These are phyloP conservation scores for Geotrichum bryndzae DNA, from an alignment of 1,139 yeast species.

Conservation along the genomic window DNA sequence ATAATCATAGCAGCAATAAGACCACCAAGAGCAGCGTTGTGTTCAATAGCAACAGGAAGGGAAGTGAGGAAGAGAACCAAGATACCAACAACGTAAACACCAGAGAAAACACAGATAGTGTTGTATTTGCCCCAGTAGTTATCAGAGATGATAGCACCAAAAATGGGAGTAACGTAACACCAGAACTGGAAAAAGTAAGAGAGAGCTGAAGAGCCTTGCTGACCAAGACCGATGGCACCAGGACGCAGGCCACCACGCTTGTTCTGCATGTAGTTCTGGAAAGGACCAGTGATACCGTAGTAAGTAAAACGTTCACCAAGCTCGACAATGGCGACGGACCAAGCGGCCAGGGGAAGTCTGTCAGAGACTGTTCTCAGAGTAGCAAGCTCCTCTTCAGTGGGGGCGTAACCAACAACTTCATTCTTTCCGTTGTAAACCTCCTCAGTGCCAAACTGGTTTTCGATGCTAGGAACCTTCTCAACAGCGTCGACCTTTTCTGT, in stretches of 20 bases:
- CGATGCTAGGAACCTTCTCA: neutral
- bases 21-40: slow-evolving; percentile 47
- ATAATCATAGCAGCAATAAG: slow-evolving; percentile 54
- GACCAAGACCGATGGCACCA: slow-evolving; percentile 60
- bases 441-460: slow-evolving; percentile 7
- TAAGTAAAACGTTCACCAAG: slow-evolving; percentile 77
- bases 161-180: slow-evolving; percentile 52
- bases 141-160: slow-evolving; percentile 75
- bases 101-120: slow-evolving; percentile 58
- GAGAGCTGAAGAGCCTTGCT: slow-evolving; percentile 66
- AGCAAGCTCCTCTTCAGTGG: slow-evolving; percentile 43
- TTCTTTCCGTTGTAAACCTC: slow-evolving; percentile 15
- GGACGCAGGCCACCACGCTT: slow-evolving; percentile 36
- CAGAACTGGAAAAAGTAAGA: slow-evolving; percentile 32
- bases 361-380: slow-evolving; percentile 43
- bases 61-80: slow-evolving; percentile 64
- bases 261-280: slow-evolving; percentile 70
- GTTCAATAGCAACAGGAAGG: slow-evolving; percentile 53
- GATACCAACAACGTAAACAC: slow-evolving; percentile 57
- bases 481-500: neutral
- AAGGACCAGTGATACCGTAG: slow-evolving; percentile 71
- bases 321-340: slow-evolving; percentile 74
- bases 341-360: slow-evolving; percentile 47
- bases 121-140: slow-evolving; percentile 66
- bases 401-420: slow-evolving; percentile 29